A percentile compares a stretch with the other conserved stretches of the same genome.
Evolutionary conservation across 23 red algal species (phyloP).

Genomic region (Gracilariopsis chorda): DNA sequence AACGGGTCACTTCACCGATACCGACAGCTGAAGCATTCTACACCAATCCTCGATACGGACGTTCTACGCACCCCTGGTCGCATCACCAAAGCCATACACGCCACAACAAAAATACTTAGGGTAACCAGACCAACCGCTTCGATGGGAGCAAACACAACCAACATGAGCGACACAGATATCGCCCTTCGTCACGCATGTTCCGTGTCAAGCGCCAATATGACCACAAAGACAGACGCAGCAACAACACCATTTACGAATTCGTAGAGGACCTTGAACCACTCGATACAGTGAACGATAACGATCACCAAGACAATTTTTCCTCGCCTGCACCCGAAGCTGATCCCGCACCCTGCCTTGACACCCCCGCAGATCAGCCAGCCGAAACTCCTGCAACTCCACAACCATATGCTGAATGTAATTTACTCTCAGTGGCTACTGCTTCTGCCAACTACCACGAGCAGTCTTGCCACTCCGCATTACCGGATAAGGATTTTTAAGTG

Average conservation of each 20-base stretch:
- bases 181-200: neutral
- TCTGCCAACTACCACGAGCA: neutral
- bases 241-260: neutral
- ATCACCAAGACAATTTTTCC: neutral
- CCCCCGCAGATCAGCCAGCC: neutral
- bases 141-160: no score
- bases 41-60: neutral
- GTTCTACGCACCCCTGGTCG: neutral
- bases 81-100: neutral
- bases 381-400: neutral
- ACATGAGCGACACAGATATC: neutral
- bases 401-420: neutral
- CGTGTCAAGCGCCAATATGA: neutral
- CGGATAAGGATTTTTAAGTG: neutral
- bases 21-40: neutral
- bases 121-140: no score
- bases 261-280: constrained; percentile 17
- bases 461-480: neutral
- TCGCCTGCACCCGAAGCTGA: neutral
- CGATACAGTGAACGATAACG: neutral
- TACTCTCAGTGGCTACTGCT: no score
- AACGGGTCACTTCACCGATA: no score
- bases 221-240: neutral
- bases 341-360: neutral
- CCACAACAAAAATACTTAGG: neutral